Percentiles rank a stretch among this genome's conserved stretches.
phyloP scores from a whole-genome alignment of 371 early-diverging fungal species.

The Mucor velutinosus region DNA sequence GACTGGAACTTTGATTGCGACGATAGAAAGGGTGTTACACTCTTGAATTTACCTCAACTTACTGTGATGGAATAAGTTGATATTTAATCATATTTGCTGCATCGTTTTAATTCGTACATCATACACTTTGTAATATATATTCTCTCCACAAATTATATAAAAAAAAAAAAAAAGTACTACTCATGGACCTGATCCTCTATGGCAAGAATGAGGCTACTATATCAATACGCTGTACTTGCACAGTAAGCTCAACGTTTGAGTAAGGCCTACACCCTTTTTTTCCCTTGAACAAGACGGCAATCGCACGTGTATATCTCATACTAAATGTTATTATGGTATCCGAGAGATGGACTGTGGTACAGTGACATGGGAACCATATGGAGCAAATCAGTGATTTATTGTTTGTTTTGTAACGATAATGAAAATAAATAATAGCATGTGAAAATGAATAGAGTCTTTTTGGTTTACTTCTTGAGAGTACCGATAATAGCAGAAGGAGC shows the following conservation, averaged over 20 bases:
- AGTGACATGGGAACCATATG: background rate
- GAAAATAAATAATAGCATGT: slow-evolving; percentile 1
- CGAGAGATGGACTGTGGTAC: background rate
- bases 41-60: slow-evolving; percentile 33
- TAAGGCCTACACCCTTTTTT: background rate
- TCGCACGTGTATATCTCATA: background rate
- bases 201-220: background rate
- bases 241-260: background rate
- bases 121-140: background rate
- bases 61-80: slow-evolving; percentile 39
- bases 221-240: background rate
- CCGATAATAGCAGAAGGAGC: slow-evolving; percentile 85
- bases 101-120: background rate
- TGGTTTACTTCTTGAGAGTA: slow-evolving; percentile 53
- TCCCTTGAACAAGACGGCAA: background rate
- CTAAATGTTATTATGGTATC: background rate
- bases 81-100: background rate
- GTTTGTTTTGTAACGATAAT: background rate
- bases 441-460: slow-evolving; percentile 10
- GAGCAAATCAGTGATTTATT: slow-evolving; percentile 1
- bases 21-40: slow-evolving; percentile 56
- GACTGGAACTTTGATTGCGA: slow-evolving; percentile 65
- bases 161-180: background rate
- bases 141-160: background rate
- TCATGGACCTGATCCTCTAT: background rate